A percentile compares a stretch with the other conserved stretches of the same genome.
These are phyloP conservation scores for Boletales sp. DNA, from an alignment of 768 basidiomycete species.

Conservation along the genomic window DNA sequence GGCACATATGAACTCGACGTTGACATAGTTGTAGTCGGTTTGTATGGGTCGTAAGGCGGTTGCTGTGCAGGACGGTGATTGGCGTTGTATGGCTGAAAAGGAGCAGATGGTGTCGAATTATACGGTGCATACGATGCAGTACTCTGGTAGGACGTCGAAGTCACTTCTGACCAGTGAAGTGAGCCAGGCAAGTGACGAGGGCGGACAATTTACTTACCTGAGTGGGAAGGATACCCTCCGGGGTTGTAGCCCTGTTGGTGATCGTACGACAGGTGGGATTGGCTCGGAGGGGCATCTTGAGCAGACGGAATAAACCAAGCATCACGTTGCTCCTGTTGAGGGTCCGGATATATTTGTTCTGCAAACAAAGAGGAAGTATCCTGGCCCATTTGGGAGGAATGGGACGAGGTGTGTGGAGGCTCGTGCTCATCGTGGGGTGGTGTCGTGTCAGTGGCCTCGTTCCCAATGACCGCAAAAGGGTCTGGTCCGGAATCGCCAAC, in stretches of 20 bases:
- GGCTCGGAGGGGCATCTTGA: conserved; percentile 12
- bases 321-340: conserved; percentile 23
- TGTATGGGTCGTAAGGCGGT: conserved; percentile 35
- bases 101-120: conserved; percentile 13
- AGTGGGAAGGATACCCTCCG: conserved; percentile 16
- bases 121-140: conserved; percentile 25
- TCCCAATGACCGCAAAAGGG: conserved; percentile 60
- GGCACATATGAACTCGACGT: conserved; percentile 21
- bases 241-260: conserved; percentile 33
- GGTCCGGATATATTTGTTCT: conserved; percentile 28
- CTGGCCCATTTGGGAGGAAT: conserved; percentile 30
- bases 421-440: conserved; percentile 24
- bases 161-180: conserved; percentile 9
- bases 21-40: conserved; percentile 18
- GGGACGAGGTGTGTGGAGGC: conserved; percentile 16
- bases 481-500: conserved; percentile 55
- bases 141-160: conserved; percentile 9
- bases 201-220: conserved; percentile 21
- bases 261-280: conserved; percentile 20
- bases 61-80: conserved; percentile 16
- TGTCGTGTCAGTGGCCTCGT: conserved; percentile 31
- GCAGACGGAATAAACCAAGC: conserved; percentile 25
- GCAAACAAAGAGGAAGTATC: conserved; percentile 39
- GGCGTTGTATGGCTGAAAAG: conserved; percentile 13
- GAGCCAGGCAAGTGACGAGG: background rate